Evolutionary conservation across 2,329 filamentous ascomycete species (phyloP).

Genomic region (Fusarium sacchari): DNA sequence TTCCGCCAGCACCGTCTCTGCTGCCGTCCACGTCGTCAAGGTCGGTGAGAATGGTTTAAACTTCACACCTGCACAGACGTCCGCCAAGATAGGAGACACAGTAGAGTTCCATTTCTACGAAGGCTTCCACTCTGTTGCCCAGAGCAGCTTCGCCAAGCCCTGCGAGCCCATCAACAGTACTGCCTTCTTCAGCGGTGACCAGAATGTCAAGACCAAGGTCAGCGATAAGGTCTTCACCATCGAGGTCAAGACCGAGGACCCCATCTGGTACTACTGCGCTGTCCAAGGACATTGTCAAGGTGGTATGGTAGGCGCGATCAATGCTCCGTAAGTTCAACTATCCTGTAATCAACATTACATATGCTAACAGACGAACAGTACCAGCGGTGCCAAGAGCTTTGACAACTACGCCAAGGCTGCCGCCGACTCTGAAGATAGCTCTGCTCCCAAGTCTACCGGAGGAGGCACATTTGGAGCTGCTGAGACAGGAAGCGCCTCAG

Average conservation of each 20-base stretch:
- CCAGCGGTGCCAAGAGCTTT: conserved; percentile 30
- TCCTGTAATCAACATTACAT: not conserved
- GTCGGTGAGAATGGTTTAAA: conserved; percentile 48
- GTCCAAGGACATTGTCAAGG: conserved; percentile 67
- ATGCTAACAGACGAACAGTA: conserved; percentile 6
- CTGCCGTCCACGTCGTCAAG: conserved; percentile 37
- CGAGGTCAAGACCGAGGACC: conserved; percentile 54
- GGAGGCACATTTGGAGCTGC: conserved; percentile 32
- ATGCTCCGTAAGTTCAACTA: conserved; percentile 36
- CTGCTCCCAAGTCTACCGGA: conserved; percentile 33
- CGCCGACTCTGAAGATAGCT: conserved; percentile 16
- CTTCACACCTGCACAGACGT: conserved; percentile 63
- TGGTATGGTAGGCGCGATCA: conserved; percentile 67
- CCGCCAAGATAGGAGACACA: conserved; percentile 59
- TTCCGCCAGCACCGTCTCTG: conserved; percentile 17
- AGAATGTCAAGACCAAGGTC: conserved; percentile 17
- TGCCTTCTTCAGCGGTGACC: conserved; percentile 56
- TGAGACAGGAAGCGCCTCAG: conserved; percentile 19
- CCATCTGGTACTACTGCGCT: conserved; percentile 73
- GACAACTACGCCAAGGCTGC: conserved; percentile 26
- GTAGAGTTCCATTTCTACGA: conserved; percentile 58
- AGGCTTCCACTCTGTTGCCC: conserved; percentile 69
- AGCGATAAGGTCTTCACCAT: conserved; percentile 36
- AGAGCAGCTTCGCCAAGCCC: conserved; percentile 68
- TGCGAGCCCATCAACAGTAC: conserved; percentile 63